Percentiles rank a stretch among this genome's conserved stretches.
These are phyloP conservation scores for Papiliotrema laurentii DNA, from an alignment of 1,284 basidiomycete genomes.

Conservation along the genomic window DNA sequence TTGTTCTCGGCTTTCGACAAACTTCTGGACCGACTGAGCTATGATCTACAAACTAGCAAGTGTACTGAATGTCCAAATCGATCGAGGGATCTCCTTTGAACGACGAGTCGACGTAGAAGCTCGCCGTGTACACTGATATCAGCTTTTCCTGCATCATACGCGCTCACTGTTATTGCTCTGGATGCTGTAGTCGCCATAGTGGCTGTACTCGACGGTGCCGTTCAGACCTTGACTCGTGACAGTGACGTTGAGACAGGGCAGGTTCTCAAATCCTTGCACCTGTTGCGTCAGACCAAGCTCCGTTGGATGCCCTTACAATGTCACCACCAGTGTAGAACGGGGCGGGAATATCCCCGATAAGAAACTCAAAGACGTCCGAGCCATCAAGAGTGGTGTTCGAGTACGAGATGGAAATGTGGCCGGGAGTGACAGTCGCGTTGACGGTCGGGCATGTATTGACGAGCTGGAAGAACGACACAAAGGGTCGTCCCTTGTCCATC, in stretches of 20 bases:
- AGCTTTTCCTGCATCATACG: neutral
- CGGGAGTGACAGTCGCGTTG: conserved; percentile 15
- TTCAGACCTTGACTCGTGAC: conserved; percentile 11
- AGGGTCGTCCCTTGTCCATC: conserved; percentile 6
- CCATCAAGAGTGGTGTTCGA: conserved; percentile 14
- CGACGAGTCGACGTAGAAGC: conserved; percentile 10
- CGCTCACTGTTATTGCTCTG: conserved; percentile 12
- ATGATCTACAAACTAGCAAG: no score
- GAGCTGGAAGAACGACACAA: conserved; percentile 15
- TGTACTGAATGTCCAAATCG: conserved; percentile 13
- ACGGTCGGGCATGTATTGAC: conserved; percentile 7
- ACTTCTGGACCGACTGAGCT: no score
- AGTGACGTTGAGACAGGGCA: conserved; percentile 12
- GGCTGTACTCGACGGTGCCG: conserved; percentile 8
- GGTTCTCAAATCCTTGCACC: conserved; percentile 14
- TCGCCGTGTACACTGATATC: conserved; percentile 8
- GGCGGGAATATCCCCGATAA: conserved; percentile 15
- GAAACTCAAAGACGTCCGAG: conserved; percentile 10
- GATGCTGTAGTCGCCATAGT: conserved; percentile 13
- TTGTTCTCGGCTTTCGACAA: no score
- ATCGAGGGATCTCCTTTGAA: conserved; percentile 9
- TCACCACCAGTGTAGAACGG: conserved; percentile 9
- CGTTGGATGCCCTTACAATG: conserved; percentile 4
- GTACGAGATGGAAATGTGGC: conserved; percentile 12
- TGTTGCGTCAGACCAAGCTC: neutral